A percentile compares a stretch with the other conserved stretches of the same genome.
Conservation (phyloP, 305 asterid species). For the Solanum hybrid region DNA sequence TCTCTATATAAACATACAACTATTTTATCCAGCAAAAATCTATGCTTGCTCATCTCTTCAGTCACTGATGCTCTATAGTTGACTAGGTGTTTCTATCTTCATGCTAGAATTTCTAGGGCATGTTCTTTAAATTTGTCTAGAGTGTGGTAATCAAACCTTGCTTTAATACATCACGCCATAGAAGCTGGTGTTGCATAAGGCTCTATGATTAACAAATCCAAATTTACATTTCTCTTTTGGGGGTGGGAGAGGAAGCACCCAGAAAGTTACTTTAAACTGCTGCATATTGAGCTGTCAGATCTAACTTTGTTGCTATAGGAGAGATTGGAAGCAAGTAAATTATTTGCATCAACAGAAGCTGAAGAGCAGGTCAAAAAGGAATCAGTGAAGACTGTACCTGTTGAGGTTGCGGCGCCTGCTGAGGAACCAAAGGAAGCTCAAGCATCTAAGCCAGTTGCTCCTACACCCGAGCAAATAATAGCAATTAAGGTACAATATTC, state of each 20-base stretch:
- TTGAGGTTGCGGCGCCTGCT: conserved; percentile 46
- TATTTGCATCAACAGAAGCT: conserved; percentile 85
- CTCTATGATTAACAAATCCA: not conserved
- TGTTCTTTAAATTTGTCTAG: not conserved
- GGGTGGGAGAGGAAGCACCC: not conserved
- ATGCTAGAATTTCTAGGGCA: not conserved
- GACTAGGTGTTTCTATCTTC: not conserved
- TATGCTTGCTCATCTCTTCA: not conserved
- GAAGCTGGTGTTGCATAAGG: not conserved
- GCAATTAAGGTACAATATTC: conserved; percentile 65
- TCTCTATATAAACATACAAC: not conserved
- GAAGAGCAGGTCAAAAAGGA: conserved; percentile 82
- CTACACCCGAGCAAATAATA: conserved; percentile 90
- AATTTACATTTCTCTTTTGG: not conserved
- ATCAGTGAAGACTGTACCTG: conserved; percentile 78
- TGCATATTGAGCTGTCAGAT: not conserved
- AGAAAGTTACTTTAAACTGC: not conserved
- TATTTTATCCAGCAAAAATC: not conserved
- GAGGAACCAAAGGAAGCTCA: conserved; percentile 62
- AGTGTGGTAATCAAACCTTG: not conserved
- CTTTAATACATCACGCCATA: not conserved
- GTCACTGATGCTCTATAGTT: not conserved
- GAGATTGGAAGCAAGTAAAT: conserved; percentile 69
- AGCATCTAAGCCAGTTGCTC: conserved; percentile 63
- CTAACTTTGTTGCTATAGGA: conserved; percentile 38